These are phyloP conservation scores for Psilocybe tampanensis DNA, from an alignment of 768 basidiomycete species.

Conservation along the genomic window DNA sequence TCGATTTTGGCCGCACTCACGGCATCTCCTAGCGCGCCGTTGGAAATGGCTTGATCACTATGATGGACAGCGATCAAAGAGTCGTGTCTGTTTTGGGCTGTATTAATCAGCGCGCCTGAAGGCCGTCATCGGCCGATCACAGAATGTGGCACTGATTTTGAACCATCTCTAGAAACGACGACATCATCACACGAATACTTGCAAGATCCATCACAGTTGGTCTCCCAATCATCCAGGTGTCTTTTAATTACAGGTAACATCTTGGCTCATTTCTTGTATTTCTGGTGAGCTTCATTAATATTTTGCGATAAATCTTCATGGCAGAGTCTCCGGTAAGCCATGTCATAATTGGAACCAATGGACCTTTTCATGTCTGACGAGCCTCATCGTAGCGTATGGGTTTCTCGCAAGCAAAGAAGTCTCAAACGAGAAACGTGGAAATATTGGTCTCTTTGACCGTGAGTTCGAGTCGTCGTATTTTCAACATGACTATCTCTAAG, in stretches of 20 bases:
- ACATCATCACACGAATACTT: not conserved
- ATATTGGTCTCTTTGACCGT: not conserved
- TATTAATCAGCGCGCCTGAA: no score
- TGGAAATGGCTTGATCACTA: no score
- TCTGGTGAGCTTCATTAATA: no score
- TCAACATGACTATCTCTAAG: not conserved
- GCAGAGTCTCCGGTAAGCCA: not conserved
- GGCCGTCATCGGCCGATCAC: no score
- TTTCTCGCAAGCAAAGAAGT: conserved; percentile 3
- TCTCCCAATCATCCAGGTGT: not conserved
- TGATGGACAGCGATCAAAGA: no score
- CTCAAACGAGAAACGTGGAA: not conserved
- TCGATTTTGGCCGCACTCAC: no score
- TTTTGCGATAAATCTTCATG: no score
- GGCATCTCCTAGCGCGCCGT: no score
- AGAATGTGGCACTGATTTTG: no score
- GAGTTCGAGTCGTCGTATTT: not conserved
- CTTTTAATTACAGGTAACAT: not conserved
- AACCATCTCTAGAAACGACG: no score
- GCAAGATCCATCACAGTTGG: not conserved
- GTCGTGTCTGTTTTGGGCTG: no score
- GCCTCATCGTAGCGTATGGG: not conserved
- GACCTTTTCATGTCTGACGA: not conserved
- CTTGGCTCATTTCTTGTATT: not conserved
- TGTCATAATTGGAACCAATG: not conserved